Conservation (phyloP, 768 basidiomycete genomes). For the Steccherinum ochraceum region DNA sequence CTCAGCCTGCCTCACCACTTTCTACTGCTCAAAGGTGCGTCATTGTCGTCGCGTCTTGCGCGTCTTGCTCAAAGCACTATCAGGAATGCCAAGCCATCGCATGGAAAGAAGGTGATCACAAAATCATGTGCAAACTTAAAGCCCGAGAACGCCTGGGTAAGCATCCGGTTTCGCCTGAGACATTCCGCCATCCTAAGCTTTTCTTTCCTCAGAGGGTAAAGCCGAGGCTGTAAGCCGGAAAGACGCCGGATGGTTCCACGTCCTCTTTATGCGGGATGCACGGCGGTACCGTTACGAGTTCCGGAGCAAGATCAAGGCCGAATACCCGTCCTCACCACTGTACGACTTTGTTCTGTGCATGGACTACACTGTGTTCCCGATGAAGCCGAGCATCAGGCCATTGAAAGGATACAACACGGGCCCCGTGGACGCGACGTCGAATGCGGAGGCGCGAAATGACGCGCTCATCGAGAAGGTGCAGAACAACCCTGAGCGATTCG, state of each 20-base stretch:
- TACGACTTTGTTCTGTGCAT: slow-evolving; percentile 26
- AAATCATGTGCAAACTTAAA: slow-evolving; percentile 31
- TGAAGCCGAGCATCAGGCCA: slow-evolving; percentile 21
- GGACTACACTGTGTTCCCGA: slow-evolving; percentile 28
- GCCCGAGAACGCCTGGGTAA: slow-evolving; percentile 29
- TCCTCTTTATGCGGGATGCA: slow-evolving; percentile 29
- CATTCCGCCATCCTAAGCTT: background rate
- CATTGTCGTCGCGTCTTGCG: background rate
- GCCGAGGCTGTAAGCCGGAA: slow-evolving; percentile 25
- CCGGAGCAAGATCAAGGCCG: slow-evolving; percentile 17
- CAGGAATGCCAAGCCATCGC: slow-evolving; percentile 29
- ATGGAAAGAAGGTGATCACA: slow-evolving; percentile 33
- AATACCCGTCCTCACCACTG: slow-evolving; percentile 20
- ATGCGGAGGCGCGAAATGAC: slow-evolving; percentile 31
- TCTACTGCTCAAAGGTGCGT: slow-evolving; percentile 30
- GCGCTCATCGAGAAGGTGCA: slow-evolving; percentile 29
- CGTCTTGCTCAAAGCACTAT: no score
- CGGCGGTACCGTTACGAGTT: slow-evolving; percentile 22
- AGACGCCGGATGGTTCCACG: slow-evolving; percentile 29
- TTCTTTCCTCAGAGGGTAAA: slow-evolving; percentile 23
- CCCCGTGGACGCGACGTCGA: slow-evolving; percentile 16
- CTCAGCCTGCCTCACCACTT: slow-evolving; percentile 26
- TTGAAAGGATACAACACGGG: slow-evolving; percentile 14
- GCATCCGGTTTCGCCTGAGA: background rate
- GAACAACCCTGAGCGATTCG: slow-evolving; percentile 26